phyloP scores from a whole-genome alignment of 257 asterid species.

The Solanum habrochaites region DNA sequence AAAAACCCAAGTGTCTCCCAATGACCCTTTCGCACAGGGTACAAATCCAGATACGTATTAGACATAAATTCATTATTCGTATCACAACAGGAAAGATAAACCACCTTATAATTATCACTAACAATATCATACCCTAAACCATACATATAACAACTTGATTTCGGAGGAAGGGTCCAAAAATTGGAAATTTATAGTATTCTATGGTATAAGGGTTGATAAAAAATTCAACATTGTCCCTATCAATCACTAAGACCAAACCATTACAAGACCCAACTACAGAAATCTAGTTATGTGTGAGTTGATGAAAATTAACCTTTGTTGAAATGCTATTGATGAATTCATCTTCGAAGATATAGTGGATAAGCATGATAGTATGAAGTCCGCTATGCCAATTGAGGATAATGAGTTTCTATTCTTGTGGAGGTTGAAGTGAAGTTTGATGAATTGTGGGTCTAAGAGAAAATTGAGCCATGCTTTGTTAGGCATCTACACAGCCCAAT shows the following conservation, averaged over 20 bases:
- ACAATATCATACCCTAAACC: slow-evolving; percentile 31
- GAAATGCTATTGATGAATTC: neutral
- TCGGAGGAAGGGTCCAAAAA: neutral
- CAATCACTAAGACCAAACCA: neutral
- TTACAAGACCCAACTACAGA: neutral
- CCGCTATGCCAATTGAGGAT: neutral
- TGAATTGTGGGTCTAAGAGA: neutral
- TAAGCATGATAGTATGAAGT: neutral
- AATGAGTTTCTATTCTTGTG: neutral
- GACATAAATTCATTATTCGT: slow-evolving; percentile 1
- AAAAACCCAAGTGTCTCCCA: slow-evolving; percentile 8
- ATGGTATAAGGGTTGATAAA: slow-evolving; percentile 3
- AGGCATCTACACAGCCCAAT: too few relatives aligned
- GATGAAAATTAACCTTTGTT: neutral
- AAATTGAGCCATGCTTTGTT: neutral
- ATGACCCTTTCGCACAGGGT: slow-evolving; percentile 13
- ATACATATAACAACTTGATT: neutral
- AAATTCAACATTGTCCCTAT: too few relatives aligned
- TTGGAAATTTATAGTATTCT: neutral
- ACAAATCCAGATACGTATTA: slow-evolving; percentile 26
- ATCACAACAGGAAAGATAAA: slow-evolving; percentile 16
- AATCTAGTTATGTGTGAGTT: neutral
- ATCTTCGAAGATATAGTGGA: neutral
- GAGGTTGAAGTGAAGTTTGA: neutral
- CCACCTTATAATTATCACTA: slow-evolving; percentile 34